A percentile compares a stretch with the other conserved stretches of the same genome.
Evolutionary conservation across 352 stramenopile genomes (phyloP).

Genomic region (Globisporangium nodosum): DNA sequence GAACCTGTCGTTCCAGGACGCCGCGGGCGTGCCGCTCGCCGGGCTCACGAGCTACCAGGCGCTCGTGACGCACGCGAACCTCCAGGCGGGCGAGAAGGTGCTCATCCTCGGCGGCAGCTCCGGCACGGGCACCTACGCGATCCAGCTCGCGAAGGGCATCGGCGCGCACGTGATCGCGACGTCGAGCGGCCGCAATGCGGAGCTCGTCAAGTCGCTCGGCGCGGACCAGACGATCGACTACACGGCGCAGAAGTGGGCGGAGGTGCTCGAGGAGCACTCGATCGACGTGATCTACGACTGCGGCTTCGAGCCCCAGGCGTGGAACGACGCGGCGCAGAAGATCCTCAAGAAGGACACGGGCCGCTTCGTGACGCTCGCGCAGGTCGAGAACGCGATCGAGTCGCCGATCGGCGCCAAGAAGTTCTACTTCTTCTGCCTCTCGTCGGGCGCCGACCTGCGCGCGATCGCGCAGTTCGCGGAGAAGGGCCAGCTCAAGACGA

Average conservation of each 20-base stretch:
- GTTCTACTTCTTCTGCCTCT: not conserved
- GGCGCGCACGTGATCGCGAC: conserved; percentile 52
- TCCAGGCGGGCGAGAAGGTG: conserved; percentile 20
- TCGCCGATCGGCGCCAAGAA: conserved; percentile 35
- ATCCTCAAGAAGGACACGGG: conserved; percentile 21
- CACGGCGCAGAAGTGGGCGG: conserved; percentile 22
- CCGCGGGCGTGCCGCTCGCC: conserved; percentile 15
- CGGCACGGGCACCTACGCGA: conserved; percentile 29
- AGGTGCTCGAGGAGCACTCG: conserved; percentile 12
- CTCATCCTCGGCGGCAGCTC: conserved; percentile 41
- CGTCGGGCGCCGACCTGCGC: not conserved
- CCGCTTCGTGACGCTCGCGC: conserved; percentile 23
- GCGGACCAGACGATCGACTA: conserved; percentile 49
- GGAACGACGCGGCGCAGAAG: conserved; percentile 25
- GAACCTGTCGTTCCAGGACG: conserved; percentile 13
- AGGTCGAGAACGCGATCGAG: conserved; percentile 24
- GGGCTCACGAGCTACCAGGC: conserved; percentile 24
- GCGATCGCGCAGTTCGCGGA: conserved; percentile 2
- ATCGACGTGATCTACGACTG: conserved; percentile 20
- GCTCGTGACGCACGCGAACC: conserved; percentile 9
- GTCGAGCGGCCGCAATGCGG: conserved; percentile 44
- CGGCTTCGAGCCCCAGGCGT: conserved; percentile 20
- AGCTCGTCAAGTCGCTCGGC: conserved; percentile 32
- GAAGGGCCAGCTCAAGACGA: not conserved
- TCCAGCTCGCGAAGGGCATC: conserved; percentile 44